These are phyloP conservation scores for Pseudozyma sp. DNA, from an alignment of 1,284 basidiomycete species.

Conservation along the genomic window DNA sequence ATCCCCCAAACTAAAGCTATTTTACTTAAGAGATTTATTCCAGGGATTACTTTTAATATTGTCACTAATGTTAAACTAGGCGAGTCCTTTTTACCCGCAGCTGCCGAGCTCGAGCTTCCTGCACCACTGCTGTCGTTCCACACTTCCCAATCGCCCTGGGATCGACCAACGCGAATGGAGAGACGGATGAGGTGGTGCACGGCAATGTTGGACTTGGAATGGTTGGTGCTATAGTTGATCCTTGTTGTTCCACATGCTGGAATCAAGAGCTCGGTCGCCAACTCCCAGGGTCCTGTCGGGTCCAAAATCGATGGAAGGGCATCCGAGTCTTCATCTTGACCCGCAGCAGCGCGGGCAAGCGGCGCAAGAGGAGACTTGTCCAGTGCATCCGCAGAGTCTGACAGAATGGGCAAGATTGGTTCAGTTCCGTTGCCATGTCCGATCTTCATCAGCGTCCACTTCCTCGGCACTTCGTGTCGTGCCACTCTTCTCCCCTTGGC, in stretches of 20 bases:
- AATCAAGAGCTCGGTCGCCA: conserved; percentile 69
- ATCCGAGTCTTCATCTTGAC: conserved; percentile 51
- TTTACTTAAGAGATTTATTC: too few relatives aligned
- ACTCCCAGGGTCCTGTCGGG: conserved; percentile 74
- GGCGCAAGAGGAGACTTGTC: conserved; percentile 70
- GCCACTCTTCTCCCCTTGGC: conserved; percentile 73
- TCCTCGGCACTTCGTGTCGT: conserved; percentile 79
- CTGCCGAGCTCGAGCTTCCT: conserved; percentile 9
- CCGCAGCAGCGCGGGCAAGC: conserved; percentile 52
- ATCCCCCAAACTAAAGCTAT: too few relatives aligned
- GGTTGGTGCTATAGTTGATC: conserved; percentile 85
- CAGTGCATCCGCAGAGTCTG: conserved; percentile 71
- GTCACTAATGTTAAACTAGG: too few relatives aligned
- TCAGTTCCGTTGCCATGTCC: conserved; percentile 74
- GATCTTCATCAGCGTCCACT: conserved; percentile 76
- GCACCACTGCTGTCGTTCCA: conserved; percentile 4
- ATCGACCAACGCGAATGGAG: conserved; percentile 81
- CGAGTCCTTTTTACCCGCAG: conserved; percentile 1
- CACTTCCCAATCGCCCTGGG: conserved; percentile 32
- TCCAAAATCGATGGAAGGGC: conserved; percentile 70
- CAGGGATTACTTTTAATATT: too few relatives aligned
- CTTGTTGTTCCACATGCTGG: conserved; percentile 68
- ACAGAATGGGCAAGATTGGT: conserved; percentile 78
- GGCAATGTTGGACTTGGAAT: conserved; percentile 81
- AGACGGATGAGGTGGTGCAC: conserved; percentile 85